Conservation (phyloP, 257 asterid species). For the Ehretia macrophylla region DNA sequence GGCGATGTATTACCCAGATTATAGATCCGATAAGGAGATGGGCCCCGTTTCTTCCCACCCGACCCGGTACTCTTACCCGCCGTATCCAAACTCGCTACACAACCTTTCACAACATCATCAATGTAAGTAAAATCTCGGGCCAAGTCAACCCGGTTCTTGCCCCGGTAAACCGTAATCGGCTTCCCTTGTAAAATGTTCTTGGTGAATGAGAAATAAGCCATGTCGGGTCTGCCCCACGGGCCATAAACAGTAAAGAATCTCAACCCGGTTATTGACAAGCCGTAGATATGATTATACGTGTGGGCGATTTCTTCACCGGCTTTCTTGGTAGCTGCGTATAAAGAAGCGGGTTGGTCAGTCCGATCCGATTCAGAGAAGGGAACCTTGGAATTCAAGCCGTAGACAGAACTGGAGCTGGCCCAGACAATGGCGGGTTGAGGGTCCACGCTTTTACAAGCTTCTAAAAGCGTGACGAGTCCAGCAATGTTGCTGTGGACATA, state of each 20-base stretch:
- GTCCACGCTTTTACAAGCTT: conserved; percentile 47
- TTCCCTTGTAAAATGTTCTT: conserved; percentile 55
- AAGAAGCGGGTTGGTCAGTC: conserved; percentile 72
- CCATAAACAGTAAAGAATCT: conserved; percentile 82
- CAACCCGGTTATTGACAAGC: conserved; percentile 67
- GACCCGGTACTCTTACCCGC: conserved; percentile 77
- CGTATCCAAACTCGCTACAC: conserved; percentile 63
- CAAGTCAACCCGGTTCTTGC: conserved; percentile 61
- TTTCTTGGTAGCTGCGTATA: conserved; percentile 76
- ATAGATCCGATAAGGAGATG: conserved; percentile 67
- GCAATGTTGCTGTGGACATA: conserved; percentile 72
- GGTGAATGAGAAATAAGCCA: conserved; percentile 79
- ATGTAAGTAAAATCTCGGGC: conserved; percentile 83
- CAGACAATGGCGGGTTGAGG: conserved; percentile 69
- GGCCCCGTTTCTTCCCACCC: conserved; percentile 73
- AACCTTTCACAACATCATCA: conserved; percentile 76
- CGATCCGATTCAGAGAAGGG: conserved; percentile 80
- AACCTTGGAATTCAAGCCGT: conserved; percentile 56
- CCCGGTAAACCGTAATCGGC: conserved; percentile 64
- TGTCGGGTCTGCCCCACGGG: conserved; percentile 86
- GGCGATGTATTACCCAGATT: conserved; percentile 78
- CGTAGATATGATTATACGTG: conserved; percentile 69
- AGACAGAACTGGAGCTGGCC: conserved; percentile 91
- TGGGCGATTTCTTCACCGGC: conserved; percentile 76
- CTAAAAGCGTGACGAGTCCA: conserved; percentile 69